phyloP scores from a whole-genome alignment of 1,284 basidiomycete species.

The Trametes sp. region DNA sequence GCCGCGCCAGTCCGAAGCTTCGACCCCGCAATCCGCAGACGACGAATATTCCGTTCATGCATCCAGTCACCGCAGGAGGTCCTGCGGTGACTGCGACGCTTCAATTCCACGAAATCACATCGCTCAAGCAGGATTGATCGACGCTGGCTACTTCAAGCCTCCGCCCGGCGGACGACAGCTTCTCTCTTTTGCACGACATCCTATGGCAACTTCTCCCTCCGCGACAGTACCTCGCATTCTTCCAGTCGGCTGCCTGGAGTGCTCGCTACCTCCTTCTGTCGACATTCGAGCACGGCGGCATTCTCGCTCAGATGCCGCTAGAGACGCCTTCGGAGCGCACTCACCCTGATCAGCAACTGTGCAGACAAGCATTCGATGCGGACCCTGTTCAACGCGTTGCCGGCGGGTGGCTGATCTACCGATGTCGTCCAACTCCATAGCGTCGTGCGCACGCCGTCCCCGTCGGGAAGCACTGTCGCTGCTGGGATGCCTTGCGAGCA shows the following conservation, averaged over 20 bases:
- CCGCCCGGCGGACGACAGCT: background rate
- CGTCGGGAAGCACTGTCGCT: background rate
- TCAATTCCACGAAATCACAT: constrained; percentile 3
- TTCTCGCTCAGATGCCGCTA: background rate
- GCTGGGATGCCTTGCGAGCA: no score
- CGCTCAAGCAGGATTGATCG: background rate
- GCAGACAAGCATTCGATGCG: background rate
- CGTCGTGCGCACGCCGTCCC: background rate
- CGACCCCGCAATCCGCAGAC: constrained; percentile 6
- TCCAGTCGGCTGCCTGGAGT: background rate
- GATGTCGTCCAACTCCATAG: background rate
- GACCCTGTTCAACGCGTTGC: background rate
- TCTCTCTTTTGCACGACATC: background rate
- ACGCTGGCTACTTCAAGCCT: background rate
- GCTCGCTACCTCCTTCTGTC: background rate
- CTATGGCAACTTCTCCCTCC: background rate
- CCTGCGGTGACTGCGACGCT: background rate
- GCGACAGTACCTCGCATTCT: background rate
- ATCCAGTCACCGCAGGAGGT: background rate
- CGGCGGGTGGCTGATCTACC: background rate
- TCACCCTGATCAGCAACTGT: background rate
- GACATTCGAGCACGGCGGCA: background rate
- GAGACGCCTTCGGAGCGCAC: constrained; percentile 1
- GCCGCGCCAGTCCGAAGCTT: no score
- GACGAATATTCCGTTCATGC: background rate